phyloP scores from a whole-genome alignment of 1,284 basidiomycete genomes.

The Spongiforma sp. region DNA sequence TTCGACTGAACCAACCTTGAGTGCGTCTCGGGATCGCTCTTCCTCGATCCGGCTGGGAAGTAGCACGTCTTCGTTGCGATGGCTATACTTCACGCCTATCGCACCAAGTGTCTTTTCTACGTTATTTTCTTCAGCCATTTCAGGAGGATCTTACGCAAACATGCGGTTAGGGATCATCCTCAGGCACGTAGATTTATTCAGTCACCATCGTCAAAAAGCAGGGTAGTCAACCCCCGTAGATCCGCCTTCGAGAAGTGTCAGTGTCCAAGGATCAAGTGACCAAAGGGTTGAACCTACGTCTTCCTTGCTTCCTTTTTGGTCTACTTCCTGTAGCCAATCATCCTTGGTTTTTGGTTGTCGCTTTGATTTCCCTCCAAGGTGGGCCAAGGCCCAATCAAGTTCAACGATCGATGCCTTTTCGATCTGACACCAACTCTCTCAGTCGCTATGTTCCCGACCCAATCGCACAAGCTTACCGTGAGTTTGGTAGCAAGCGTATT shows the following conservation, averaged over 20 bases:
- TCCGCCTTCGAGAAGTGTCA: slow-evolving; percentile 47
- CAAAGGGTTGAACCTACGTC: slow-evolving; percentile 44
- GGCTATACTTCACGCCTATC: slow-evolving; percentile 69
- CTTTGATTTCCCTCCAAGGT: slow-evolving; percentile 54
- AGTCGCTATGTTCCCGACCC: not conserved
- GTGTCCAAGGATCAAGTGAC: not conserved
- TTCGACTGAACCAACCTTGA: slow-evolving; percentile 51
- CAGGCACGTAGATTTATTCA: not conserved
- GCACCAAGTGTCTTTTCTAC: slow-evolving; percentile 63
- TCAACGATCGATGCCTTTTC: slow-evolving; percentile 74
- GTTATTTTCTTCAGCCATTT: slow-evolving; percentile 42
- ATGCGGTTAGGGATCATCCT: not conserved
- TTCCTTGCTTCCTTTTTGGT: slow-evolving; percentile 55
- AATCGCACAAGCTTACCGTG: slow-evolving; percentile 51
- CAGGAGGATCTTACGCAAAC: slow-evolving; percentile 37
- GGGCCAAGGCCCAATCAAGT: slow-evolving; percentile 78
- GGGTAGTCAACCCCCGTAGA: slow-evolving; percentile 63
- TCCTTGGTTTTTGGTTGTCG: slow-evolving; percentile 45
- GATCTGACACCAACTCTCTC: slow-evolving; percentile 51
- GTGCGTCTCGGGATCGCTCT: slow-evolving; percentile 56
- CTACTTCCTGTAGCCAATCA: slow-evolving; percentile 54
- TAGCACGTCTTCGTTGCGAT: slow-evolving; percentile 74
- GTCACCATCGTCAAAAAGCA: slow-evolving; percentile 74
- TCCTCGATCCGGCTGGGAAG: slow-evolving; percentile 71
- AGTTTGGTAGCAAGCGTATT: slow-evolving; percentile 73